Evolutionary conservation across 2,329 filamentous ascomycete species (phyloP).

Genomic region (Microthyrium microscopicum): DNA sequence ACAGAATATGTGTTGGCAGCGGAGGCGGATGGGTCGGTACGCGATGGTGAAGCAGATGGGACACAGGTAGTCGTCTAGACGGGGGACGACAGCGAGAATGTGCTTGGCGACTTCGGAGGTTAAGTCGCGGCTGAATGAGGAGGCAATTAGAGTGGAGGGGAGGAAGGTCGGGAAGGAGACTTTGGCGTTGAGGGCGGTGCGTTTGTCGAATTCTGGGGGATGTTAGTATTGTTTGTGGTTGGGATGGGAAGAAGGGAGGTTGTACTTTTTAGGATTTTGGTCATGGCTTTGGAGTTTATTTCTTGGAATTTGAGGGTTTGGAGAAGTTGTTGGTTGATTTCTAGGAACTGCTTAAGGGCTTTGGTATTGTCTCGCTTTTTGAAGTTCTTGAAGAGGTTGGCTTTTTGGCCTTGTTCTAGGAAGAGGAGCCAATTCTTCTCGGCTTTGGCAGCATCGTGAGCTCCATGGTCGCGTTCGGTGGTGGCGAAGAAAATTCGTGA

Average conservation of each 20-base stretch:
- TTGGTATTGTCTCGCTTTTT: slow-evolving; percentile 47
- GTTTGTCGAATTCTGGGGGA: slow-evolving; percentile 63
- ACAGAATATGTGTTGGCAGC: slow-evolving; percentile 65
- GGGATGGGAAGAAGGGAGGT: slow-evolving; percentile 6
- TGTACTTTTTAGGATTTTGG: slow-evolving; percentile 72
- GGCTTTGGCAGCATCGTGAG: slow-evolving; percentile 48
- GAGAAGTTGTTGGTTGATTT: slow-evolving; percentile 60
- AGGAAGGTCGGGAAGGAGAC: slow-evolving; percentile 42
- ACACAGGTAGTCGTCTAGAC: slow-evolving; percentile 70
- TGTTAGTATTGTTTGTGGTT: slow-evolving; percentile 8
- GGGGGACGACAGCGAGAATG: slow-evolving; percentile 57
- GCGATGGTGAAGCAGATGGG: slow-evolving; percentile 64
- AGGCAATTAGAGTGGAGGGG: slow-evolving; percentile 40
- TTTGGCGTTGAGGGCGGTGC: slow-evolving; percentile 55
- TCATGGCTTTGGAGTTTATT: slow-evolving; percentile 60
- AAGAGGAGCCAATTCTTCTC: slow-evolving; percentile 55
- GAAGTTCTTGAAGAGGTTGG: slow-evolving; percentile 31
- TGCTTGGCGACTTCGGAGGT: slow-evolving; percentile 59
- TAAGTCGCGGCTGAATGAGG: slow-evolving; percentile 56
- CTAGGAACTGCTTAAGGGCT: slow-evolving; percentile 52
- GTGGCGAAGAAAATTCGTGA: slow-evolving; percentile 71
- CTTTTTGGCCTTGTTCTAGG: slow-evolving; percentile 45
- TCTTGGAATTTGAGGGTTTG: slow-evolving; percentile 70
- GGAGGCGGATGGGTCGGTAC: slow-evolving; percentile 65
- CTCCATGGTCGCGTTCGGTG: slow-evolving; percentile 52